phyloP scores from a whole-genome alignment of 1,284 basidiomycete genomes.

The Flammula alnicola region DNA sequence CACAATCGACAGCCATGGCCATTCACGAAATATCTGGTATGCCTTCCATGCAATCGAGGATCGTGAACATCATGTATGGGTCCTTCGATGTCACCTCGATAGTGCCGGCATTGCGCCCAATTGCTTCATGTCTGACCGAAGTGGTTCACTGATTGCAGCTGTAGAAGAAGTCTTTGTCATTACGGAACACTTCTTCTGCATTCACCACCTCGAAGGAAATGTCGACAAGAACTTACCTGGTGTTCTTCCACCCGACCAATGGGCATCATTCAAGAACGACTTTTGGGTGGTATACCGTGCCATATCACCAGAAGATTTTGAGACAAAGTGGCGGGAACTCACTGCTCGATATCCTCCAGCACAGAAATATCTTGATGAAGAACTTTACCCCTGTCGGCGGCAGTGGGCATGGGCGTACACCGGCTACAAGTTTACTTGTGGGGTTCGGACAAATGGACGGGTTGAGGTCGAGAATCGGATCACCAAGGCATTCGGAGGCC shows the following conservation, averaged over 20 bases:
- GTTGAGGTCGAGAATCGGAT: slow-evolving; percentile 33
- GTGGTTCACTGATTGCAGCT: slow-evolving; percentile 23
- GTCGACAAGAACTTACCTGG: slow-evolving; percentile 22
- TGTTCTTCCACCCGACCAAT: slow-evolving; percentile 18
- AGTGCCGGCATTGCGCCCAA: slow-evolving; percentile 19
- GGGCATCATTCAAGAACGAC: slow-evolving; percentile 22
- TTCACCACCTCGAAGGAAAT: slow-evolving; percentile 33
- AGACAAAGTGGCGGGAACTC: slow-evolving; percentile 23
- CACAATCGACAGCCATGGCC: slow-evolving; percentile 13
- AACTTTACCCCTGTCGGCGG: slow-evolving; percentile 29
- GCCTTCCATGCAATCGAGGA: slow-evolving; percentile 32
- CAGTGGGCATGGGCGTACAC: slow-evolving; percentile 38
- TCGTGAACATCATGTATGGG: slow-evolving; percentile 27
- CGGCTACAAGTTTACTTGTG: slow-evolving; percentile 29
- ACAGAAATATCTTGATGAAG: slow-evolving; percentile 27
- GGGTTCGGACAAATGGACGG: slow-evolving; percentile 32
- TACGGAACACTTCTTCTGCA: slow-evolving; percentile 29
- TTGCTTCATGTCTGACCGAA: slow-evolving; percentile 20
- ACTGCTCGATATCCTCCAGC: slow-evolving; percentile 21
- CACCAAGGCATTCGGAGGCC: slow-evolving; percentile 25
- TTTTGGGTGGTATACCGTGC: slow-evolving; percentile 33
- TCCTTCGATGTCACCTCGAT: slow-evolving; percentile 28
- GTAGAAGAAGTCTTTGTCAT: slow-evolving; percentile 19
- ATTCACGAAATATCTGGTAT: slow-evolving; percentile 24
- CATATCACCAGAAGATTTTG: slow-evolving; percentile 35